Conservation (phyloP, 2,329 filamentous ascomycete species). For the Chalara sp. region DNA sequence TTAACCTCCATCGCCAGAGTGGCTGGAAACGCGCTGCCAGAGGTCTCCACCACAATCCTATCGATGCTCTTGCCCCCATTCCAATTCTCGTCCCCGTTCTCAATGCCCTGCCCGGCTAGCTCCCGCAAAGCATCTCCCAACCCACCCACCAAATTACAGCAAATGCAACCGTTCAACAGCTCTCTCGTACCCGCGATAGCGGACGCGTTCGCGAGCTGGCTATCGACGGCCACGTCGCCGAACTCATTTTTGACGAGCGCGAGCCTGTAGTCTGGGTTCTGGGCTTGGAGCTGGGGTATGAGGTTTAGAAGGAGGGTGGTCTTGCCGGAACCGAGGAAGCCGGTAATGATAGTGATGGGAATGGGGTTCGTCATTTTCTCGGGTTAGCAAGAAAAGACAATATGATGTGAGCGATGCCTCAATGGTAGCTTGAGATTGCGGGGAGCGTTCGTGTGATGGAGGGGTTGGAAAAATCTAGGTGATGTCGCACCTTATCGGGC, state of each 20-base stretch:
- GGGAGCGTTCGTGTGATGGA: too few relatives aligned
- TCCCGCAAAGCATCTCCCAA: slow-evolving; percentile 73
- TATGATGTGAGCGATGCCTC: too few relatives aligned
- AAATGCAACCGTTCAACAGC: slow-evolving; percentile 94
- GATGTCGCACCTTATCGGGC: too few relatives aligned
- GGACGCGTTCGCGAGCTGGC: slow-evolving; percentile 74
- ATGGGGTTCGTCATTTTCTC: slow-evolving; percentile 53
- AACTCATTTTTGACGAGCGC: slow-evolving; percentile 98
- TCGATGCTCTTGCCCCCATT: slow-evolving; percentile 48
- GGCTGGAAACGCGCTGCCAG: slow-evolving; percentile 56
- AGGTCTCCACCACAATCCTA: slow-evolving; percentile 90
- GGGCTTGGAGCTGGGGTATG: slow-evolving; percentile 76
- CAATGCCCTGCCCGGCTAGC: slow-evolving; percentile 43
- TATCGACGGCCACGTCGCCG: slow-evolving; percentile 89
- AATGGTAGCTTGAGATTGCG: too few relatives aligned
- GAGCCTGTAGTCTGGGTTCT: slow-evolving; percentile 70
- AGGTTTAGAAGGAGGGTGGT: slow-evolving; percentile 94
- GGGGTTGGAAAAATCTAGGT: too few relatives aligned
- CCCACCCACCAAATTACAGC: slow-evolving; percentile 95
- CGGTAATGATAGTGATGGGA: slow-evolving; percentile 90
- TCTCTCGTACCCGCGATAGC: slow-evolving; percentile 88
- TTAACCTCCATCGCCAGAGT: slow-evolving; percentile 69
- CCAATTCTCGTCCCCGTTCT: too few relatives aligned
- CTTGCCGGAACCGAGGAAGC: slow-evolving; percentile 93
- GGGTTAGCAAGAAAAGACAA: too few relatives aligned